Conservation (phyloP, 2,329 filamentous ascomycete species). For the Colletotrichum echinochloae region DNA sequence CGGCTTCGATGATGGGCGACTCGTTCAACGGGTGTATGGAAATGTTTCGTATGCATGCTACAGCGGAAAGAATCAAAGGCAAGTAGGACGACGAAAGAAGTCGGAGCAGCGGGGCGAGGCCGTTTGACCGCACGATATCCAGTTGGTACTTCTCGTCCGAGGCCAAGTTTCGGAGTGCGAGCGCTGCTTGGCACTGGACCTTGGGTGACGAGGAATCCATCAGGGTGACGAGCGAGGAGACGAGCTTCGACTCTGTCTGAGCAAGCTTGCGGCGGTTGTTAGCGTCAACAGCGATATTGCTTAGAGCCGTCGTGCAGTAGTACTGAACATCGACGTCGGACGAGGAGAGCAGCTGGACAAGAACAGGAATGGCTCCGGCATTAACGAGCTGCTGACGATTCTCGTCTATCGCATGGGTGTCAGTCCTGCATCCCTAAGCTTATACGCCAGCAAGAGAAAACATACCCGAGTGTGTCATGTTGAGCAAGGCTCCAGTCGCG, state of each 20-base stretch:
- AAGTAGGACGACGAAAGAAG: conserved; percentile 96
- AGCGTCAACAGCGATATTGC: conserved; percentile 96
- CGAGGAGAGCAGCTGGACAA: conserved; percentile 94
- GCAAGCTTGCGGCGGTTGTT: conserved; percentile 92
- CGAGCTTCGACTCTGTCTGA: conserved; percentile 88
- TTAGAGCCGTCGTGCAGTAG: conserved; percentile 97
- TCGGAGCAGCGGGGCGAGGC: conserved; percentile 85
- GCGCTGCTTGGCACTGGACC: conserved; percentile 95
- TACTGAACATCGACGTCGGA: conserved; percentile 98
- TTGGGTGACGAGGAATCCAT: conserved; percentile 99
- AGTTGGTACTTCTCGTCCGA: conserved; percentile 99
- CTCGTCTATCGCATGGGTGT: conserved; percentile 73
- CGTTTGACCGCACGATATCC: conserved; percentile 92
- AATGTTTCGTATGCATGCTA: conserved; percentile 98
- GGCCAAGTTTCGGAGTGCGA: conserved; percentile 93
- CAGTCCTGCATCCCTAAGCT: neutral
- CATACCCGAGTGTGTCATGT: conserved; percentile 98
- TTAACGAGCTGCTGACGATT: conserved; percentile 98
- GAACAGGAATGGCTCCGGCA: conserved; percentile 95
- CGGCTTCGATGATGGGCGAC: conserved; percentile 97
- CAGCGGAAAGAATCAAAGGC: conserved; percentile 93
- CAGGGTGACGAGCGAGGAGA: conserved; percentile 92
- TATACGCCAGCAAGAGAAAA: conserved; percentile 27
- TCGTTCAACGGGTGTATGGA: conserved; percentile 98
- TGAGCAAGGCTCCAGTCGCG: conserved; percentile 93